Evolutionary conservation across 805 yeast species (phyloP).

Genomic region (Debaryomyces prosopidis): DNA sequence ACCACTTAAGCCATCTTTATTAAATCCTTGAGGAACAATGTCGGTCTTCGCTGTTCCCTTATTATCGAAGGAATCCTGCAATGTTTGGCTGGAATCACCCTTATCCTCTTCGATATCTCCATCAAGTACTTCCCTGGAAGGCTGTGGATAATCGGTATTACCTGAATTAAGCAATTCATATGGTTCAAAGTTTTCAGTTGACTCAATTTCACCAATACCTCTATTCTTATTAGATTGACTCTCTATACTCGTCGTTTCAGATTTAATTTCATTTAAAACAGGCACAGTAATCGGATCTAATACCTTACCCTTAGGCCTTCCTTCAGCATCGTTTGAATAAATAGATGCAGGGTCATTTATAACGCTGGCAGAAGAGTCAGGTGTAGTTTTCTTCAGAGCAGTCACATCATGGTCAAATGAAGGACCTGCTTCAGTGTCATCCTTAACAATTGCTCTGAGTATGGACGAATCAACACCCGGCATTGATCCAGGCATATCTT

Average conservation of each 20-base stretch:
- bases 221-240: not conserved
- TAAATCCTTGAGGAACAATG: too few species aligned
- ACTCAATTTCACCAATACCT: not conserved
- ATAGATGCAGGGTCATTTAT: not conserved
- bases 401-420: not conserved
- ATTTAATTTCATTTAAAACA: not conserved
- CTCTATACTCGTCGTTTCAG: not conserved
- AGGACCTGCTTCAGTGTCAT: not conserved
- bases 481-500: not conserved
- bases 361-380: not conserved
- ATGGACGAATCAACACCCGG: not conserved
- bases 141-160: not conserved
- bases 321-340: not conserved
- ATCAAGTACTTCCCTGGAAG: not conserved
- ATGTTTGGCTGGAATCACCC: too few species aligned
- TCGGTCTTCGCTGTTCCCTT: too few species aligned
- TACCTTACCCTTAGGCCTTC: not conserved
- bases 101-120: too few species aligned
- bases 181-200: not conserved
- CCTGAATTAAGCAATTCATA: not conserved
- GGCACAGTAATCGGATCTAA: constrained; percentile 1
- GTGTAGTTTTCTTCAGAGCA: not conserved
- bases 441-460: not conserved
- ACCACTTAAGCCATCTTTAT: too few species aligned
- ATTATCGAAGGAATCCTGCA: too few species aligned